These are phyloP conservation scores for Caulochytrium protostelioides DNA, from an alignment of 371 early-diverging fungal genomes.

Conservation along the genomic window DNA sequence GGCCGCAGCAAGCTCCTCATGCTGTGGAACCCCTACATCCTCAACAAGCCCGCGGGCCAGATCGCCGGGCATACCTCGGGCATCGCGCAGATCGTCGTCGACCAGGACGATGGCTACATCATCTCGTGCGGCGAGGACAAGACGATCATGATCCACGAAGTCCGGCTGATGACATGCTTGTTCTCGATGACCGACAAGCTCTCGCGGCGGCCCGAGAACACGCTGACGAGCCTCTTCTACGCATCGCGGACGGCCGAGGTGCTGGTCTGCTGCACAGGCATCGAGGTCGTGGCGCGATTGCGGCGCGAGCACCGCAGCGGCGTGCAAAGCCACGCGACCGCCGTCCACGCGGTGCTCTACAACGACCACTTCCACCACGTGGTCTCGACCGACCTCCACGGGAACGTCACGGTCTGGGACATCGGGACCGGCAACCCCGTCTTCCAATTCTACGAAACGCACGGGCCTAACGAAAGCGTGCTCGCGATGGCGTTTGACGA, in stretches of 20 bases:
- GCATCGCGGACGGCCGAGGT: conserved; percentile 1
- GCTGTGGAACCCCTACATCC: conserved; percentile 35
- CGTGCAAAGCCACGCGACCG: conserved; percentile 19
- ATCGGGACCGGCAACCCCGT: conserved; percentile 21
- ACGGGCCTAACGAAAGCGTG: not conserved
- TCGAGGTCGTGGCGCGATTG: not conserved
- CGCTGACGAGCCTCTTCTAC: conserved; percentile 21
- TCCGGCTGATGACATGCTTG: conserved; percentile 23
- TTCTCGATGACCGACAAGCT: conserved; percentile 29
- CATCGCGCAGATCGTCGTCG: conserved; percentile 19
- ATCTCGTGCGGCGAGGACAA: conserved; percentile 29
- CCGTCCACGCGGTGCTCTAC: conserved; percentile 25
- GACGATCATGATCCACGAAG: conserved; percentile 32
- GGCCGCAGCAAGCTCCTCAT: conserved; percentile 30
- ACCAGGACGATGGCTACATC: conserved; percentile 27
- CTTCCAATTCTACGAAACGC: conserved; percentile 21
- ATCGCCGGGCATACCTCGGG: conserved; percentile 24
- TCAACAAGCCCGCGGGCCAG: conserved; percentile 31
- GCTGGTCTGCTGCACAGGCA: not conserved
- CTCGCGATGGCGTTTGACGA: conserved; percentile 31
- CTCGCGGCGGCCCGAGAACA: conserved; percentile 27
- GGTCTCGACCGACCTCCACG: not conserved
- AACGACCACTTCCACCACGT: conserved; percentile 31
- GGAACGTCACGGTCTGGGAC: conserved; percentile 28
- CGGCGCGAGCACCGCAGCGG: not conserved